A percentile compares a stretch with the other conserved stretches of the same genome.
Evolutionary conservation across 768 basidiomycete species (phyloP).

Genomic region (Crucibulum laeve): DNA sequence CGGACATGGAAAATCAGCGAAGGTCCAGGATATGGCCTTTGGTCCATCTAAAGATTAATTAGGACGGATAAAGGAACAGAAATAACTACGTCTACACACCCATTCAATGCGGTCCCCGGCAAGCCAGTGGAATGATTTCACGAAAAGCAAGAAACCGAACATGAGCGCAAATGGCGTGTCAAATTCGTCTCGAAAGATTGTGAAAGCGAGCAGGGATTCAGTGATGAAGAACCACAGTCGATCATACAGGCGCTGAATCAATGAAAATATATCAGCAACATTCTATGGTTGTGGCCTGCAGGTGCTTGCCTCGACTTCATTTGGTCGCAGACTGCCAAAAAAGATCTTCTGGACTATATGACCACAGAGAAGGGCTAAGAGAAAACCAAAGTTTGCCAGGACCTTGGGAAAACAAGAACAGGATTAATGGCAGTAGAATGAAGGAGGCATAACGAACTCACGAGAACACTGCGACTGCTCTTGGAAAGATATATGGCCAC

Average conservation of each 20-base stretch:
- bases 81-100: constrained; percentile 37
- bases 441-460: constrained; percentile 27
- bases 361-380: constrained; percentile 71
- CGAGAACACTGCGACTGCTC: constrained; percentile 90
- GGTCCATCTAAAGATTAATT: constrained; percentile 78
- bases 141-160: constrained; percentile 91
- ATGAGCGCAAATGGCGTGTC: constrained; percentile 89
- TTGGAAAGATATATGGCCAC: constrained; percentile 90
- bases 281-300: not conserved
- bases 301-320: constrained; percentile 81
- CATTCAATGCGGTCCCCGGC: constrained; percentile 94
- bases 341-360: constrained; percentile 82
- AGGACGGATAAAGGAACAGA: not conserved
- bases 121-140: constrained; percentile 99
- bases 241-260: constrained; percentile 82
- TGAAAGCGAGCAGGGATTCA: constrained; percentile 92
- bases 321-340: constrained; percentile 83
- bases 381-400: constrained; percentile 85
- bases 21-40: constrained; percentile 84
- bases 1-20: constrained; percentile 81
- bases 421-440: constrained; percentile 2
- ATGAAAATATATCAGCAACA: not conserved
- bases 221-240: constrained; percentile 97
- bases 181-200: constrained; percentile 95
- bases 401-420: constrained; percentile 43